Conservation (phyloP, 331 rosid species). For the Phaseolus coccineus region DNA sequence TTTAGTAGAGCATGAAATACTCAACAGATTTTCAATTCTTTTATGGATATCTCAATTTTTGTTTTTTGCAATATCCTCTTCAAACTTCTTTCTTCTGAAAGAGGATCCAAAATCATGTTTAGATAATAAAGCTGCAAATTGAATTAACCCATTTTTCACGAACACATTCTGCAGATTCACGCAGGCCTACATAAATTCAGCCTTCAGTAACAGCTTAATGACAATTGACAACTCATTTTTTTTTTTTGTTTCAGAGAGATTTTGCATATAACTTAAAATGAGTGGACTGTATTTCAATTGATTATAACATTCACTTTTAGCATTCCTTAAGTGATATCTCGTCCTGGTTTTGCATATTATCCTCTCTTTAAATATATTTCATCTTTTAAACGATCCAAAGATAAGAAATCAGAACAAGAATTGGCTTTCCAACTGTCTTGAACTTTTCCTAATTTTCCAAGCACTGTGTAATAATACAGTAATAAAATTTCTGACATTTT, state of each 20-base stretch:
- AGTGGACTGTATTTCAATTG: not conserved
- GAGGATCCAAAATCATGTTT: not conserved
- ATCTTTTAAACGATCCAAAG: not conserved
- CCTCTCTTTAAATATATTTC: conserved; percentile 3
- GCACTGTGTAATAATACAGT: not conserved
- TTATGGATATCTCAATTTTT: not conserved
- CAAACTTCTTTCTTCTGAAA: not conserved
- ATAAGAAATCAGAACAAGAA: not conserved
- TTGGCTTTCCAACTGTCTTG: not conserved
- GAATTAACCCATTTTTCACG: conserved; percentile 2
- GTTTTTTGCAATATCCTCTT: not conserved
- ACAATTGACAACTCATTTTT: not conserved
- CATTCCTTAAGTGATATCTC: not conserved
- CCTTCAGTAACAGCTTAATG: not conserved
- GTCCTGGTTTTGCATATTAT: not conserved
- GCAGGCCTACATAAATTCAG: not conserved
- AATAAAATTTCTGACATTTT: not conserved
- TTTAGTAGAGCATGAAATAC: not conserved
- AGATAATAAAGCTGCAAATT: not conserved
- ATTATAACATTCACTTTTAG: not conserved
- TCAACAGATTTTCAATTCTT: conserved; percentile 14
- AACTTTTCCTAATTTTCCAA: conserved; percentile 28
- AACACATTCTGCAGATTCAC: not conserved
- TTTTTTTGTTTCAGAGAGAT: not conserved
- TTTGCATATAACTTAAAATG: not conserved